These are phyloP conservation scores for Chlamydomonas sp. DNA, from an alignment of 139 green algal species.

Conservation along the genomic window DNA sequence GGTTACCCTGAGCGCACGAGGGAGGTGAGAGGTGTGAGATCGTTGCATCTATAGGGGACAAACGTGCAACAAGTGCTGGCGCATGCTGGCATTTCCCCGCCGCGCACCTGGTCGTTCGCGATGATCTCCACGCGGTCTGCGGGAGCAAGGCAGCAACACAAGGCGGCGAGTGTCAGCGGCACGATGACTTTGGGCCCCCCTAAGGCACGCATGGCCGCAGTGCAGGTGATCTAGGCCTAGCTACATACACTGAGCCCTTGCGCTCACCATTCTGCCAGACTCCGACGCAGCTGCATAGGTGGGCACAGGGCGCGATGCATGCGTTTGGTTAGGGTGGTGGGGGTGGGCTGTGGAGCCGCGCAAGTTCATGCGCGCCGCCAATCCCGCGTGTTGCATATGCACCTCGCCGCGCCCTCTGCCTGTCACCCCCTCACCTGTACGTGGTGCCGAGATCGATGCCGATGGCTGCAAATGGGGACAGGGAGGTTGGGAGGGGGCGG, in stretches of 20 bases:
- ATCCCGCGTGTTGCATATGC: neutral
- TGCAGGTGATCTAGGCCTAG: too few relatives aligned
- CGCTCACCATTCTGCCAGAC: constrained; percentile 79
- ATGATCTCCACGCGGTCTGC: constrained; percentile 76
- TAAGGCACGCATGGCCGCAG: too few relatives aligned
- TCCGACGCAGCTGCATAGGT: constrained; percentile 57
- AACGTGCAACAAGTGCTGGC: neutral
- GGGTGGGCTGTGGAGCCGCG: neutral
- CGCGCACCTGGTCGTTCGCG: constrained; percentile 80
- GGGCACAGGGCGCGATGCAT: neutral
- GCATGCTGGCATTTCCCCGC: neutral
- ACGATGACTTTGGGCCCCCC: too few relatives aligned
- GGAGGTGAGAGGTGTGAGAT: neutral
- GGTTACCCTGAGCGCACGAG: constrained; percentile 58
- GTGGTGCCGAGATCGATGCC: constrained; percentile 83
- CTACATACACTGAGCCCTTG: too few relatives aligned
- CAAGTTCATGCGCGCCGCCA: neutral
- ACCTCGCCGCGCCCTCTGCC: neutral
- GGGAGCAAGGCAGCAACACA: neutral
- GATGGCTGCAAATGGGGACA: constrained; percentile 37
- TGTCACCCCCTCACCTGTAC: constrained; percentile 37
- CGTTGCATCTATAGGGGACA: neutral
- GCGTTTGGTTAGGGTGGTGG: neutral
- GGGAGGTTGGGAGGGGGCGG: too few relatives aligned
- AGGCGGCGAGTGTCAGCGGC: too few relatives aligned